Evolutionary conservation across 768 basidiomycete species (phyloP), one percentile per base, ranked within the genome.

Genomic region (Amanita brunnescens): DNA sequence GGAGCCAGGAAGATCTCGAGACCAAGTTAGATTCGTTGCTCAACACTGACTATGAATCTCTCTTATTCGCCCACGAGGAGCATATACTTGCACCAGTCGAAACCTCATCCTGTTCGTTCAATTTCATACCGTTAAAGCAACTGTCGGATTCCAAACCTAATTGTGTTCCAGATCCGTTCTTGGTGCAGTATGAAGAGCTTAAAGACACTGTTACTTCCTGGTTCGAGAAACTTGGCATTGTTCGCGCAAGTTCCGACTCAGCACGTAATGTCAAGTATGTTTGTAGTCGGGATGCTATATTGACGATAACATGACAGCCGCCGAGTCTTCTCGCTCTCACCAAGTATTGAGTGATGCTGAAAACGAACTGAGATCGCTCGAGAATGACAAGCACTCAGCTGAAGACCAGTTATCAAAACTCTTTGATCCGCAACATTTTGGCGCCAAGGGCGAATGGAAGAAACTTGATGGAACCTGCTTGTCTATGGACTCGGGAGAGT

Each of bases 381-480:
- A 76, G 42, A 69, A 74, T 20, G 78, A 85, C 21, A 73, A 78
- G 49, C 67, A 77, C 23, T 69, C 73, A 6, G 78, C 81, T 0
- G 71, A 77, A 48, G 66, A 74, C 20, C 84, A 87, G 37, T 63
- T 91, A 9, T 65, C 64, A 1, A 80, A 86, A 52, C 72, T 98
- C 20, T 89, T 84, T 60, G 70, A 81, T 53, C 52, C 68, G 10
- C 64, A 80, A 16, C 77, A 76, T 32, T 96, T 86, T 57, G 93
- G 93, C 16, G 63, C 69, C 1, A 74, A 89, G 23, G 95, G 91
- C 45, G 91, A 96, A 69, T 99, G 91, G 91, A 95, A 95, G 75
- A 96, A 95, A 69, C 77, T 99, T 5, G 87, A 94, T 18, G 77
- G 79, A 5, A 70, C 74, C 1, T 98, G 95, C 59, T 63, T 98